Conservation (phyloP, 352 stramenopile genomes). For the Thalassiosira mediterranea region DNA sequence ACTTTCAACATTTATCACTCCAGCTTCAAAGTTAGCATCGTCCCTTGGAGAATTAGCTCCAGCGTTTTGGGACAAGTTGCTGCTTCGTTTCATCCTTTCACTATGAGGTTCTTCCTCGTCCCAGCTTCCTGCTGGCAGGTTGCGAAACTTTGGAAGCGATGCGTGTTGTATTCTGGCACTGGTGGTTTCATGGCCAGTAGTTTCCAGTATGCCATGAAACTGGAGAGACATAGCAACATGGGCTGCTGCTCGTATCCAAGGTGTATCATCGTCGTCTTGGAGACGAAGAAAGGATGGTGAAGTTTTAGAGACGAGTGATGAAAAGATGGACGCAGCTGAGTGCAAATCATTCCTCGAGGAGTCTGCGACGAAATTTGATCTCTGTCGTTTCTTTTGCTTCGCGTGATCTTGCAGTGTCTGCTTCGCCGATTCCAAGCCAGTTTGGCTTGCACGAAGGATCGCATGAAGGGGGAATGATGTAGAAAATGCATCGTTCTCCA, state of each 20-base stretch:
- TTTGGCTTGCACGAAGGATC: constrained; percentile 79
- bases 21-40: constrained; percentile 68
- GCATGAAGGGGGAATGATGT: constrained; percentile 82
- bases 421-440: constrained; percentile 77
- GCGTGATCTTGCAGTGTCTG: constrained; percentile 67
- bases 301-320: constrained; percentile 34
- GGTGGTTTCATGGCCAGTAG: constrained; percentile 68
- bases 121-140: constrained; percentile 36
- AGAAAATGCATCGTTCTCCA: constrained; percentile 76
- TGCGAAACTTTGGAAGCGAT: constrained; percentile 71
- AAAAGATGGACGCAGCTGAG: constrained; percentile 30
- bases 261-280: constrained; percentile 40
- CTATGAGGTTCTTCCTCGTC: constrained; percentile 37
- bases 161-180: constrained; percentile 82
- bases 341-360: constrained; percentile 5
- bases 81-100: constrained; percentile 1
- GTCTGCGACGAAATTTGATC: constrained; percentile 21
- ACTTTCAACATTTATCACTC: constrained; percentile 69
- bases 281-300: constrained; percentile 17
- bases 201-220: constrained; percentile 83
- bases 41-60: not conserved
- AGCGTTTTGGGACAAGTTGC: not conserved
- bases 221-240: constrained; percentile 77
- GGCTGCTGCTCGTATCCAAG: constrained; percentile 75
- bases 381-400: constrained; percentile 45